Conservation (phyloP, 2,329 filamentous ascomycete genomes). For the Cyanodermella asteris region DNA sequence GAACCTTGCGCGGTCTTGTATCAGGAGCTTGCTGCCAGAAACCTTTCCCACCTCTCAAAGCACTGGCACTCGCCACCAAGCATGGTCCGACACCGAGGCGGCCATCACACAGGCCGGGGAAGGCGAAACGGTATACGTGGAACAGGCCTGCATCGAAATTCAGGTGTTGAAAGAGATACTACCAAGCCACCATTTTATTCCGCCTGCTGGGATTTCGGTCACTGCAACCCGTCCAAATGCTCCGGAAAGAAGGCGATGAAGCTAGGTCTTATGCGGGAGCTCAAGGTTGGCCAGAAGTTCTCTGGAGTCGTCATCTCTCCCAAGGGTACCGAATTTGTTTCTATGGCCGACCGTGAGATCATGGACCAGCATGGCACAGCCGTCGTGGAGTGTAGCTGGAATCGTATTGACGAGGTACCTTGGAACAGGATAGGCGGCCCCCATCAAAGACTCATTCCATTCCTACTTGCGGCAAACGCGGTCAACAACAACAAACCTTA, state of each 20-base stretch:
- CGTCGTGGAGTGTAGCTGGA: conserved; percentile 96
- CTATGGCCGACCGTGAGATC: conserved; percentile 58
- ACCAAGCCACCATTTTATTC: conserved; percentile 55
- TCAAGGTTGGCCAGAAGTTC: conserved; percentile 80
- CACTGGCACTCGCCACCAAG: too few relatives aligned
- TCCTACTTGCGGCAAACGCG: conserved; percentile 86
- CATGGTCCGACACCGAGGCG: too few relatives aligned
- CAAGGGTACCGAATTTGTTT: conserved; percentile 71
- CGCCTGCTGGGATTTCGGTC: conserved; percentile 91
- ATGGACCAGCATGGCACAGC: conserved; percentile 80
- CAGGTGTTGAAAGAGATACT: too few relatives aligned
- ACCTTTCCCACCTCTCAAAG: too few relatives aligned
- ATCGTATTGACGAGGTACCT: conserved; percentile 71
- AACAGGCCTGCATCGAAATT: too few relatives aligned
- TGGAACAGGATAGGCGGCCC: conserved; percentile 70
- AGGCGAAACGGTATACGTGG: too few relatives aligned
- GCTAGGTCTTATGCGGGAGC: conserved; percentile 77
- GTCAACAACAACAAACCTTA: conserved; percentile 96
- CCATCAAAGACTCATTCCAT: conserved; percentile 38
- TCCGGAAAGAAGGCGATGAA: conserved; percentile 89
- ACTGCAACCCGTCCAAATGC: conserved; percentile 92
- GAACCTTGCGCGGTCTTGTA: too few relatives aligned
- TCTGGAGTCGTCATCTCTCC: conserved; percentile 85
- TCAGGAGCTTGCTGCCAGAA: too few relatives aligned
- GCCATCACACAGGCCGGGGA: too few relatives aligned